Conservation (phyloP, 768 basidiomycete species). For the Chalciporus piperatus region DNA sequence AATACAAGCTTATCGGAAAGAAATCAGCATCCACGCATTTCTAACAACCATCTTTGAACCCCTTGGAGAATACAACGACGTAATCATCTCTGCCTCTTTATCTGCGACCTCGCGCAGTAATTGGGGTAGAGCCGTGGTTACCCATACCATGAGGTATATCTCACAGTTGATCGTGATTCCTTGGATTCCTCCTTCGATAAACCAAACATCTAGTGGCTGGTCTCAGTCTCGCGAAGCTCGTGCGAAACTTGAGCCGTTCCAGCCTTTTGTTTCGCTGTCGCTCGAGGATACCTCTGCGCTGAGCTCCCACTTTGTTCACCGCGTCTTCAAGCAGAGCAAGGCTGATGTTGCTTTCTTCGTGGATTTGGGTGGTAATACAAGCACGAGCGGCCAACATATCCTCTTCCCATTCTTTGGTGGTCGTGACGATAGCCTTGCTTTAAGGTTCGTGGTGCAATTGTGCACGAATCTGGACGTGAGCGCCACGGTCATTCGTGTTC, state of each 20-base stretch:
- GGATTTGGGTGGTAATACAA: slow-evolving; percentile 51
- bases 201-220: no score
- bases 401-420: slow-evolving; percentile 94
- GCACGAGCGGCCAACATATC: slow-evolving; percentile 51
- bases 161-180: slow-evolving; percentile 82
- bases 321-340: slow-evolving; percentile 69
- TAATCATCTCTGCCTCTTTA: slow-evolving; percentile 66
- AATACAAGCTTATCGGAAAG: slow-evolving; percentile 58
- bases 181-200: slow-evolving; percentile 57
- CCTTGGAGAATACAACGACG: slow-evolving; percentile 67
- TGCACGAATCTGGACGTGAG: slow-evolving; percentile 58
- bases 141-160: slow-evolving; percentile 51
- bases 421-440: slow-evolving; percentile 84
- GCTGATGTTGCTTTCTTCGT: slow-evolving; percentile 84
- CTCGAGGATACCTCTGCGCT: slow-evolving; percentile 48
- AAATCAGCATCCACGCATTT: slow-evolving; percentile 69
- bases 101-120: slow-evolving; percentile 72
- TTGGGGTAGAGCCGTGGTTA: slow-evolving; percentile 62
- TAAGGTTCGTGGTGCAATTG: slow-evolving; percentile 78
- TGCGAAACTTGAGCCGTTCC: no score
- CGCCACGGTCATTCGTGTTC: slow-evolving; percentile 73
- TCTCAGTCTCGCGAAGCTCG: no score
- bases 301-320: slow-evolving; percentile 83
- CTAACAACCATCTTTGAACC: slow-evolving; percentile 72
- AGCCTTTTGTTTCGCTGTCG: slow-evolving; percentile 9